Percentiles rank a stretch among this genome's conserved stretches.
These are phyloP conservation scores for Polytolypa hystricis DNA, from an alignment of 2,329 filamentous ascomycete genomes.

Conservation along the genomic window DNA sequence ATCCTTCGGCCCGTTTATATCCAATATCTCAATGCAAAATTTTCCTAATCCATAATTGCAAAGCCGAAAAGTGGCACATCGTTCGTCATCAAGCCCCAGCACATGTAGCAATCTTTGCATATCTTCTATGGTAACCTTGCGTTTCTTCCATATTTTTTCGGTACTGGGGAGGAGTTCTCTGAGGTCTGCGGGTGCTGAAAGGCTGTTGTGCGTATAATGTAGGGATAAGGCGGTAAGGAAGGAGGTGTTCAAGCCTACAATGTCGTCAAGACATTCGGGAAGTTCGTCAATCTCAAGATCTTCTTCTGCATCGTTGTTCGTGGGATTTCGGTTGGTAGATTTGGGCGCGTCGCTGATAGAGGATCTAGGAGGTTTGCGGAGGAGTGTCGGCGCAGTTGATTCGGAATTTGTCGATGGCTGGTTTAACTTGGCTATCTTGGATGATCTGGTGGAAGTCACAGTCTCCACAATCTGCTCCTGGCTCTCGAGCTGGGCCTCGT, in stretches of 20 bases:
- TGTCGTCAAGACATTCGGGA: constrained; percentile 32
- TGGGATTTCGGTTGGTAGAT: no score
- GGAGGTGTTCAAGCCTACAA: constrained; percentile 53
- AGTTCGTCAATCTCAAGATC: constrained; percentile 33
- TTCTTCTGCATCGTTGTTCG: constrained; percentile 12
- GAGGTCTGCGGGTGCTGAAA: constrained; percentile 52
- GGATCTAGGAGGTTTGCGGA: neutral
- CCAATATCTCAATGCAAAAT: constrained; percentile 26
- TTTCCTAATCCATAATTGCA: constrained; percentile 31
- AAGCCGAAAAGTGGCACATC: constrained; percentile 22
- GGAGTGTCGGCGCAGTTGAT: neutral
- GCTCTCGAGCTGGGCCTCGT: constrained; percentile 24
- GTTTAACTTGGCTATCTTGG: constrained; percentile 1
- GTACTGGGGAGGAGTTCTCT: constrained; percentile 50
- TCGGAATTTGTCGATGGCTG: neutral
- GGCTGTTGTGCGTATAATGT: constrained; percentile 59
- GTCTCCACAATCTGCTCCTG: constrained; percentile 5
- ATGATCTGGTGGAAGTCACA: constrained; percentile 8
- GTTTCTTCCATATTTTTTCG: constrained; percentile 61
- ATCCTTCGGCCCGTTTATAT: constrained; percentile 4
- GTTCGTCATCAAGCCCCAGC: constrained; percentile 9
- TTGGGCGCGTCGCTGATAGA: neutral
- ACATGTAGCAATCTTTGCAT: constrained; percentile 56
- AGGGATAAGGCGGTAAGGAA: constrained; percentile 59
- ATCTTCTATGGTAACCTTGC: constrained; percentile 54